These are phyloP conservation scores for Amylocarpus encephaloides DNA, from an alignment of 2,329 filamentous ascomycete genomes.

Conservation along the genomic window DNA sequence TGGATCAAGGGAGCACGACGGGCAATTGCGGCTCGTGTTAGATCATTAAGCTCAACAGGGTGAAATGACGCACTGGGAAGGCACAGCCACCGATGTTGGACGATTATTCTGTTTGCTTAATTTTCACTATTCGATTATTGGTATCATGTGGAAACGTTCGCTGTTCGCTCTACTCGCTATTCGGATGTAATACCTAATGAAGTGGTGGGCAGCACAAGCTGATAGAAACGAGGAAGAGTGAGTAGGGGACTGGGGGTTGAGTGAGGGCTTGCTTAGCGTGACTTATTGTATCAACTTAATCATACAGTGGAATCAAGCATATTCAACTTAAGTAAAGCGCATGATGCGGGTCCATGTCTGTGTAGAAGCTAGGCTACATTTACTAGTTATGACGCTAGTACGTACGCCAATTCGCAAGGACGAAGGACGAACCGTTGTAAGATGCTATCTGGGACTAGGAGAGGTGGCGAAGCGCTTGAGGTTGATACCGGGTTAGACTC, in stretches of 20 bases:
- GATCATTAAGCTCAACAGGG: conserved; percentile 12
- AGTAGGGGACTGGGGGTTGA: not conserved
- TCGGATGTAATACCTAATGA: conserved; percentile 4
- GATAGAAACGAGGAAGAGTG: not conserved
- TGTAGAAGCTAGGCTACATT: too few species aligned
- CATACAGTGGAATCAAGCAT: too few species aligned
- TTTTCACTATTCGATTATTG: conserved; percentile 9
- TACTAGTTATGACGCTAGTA: too few species aligned
- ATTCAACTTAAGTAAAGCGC: too few species aligned
- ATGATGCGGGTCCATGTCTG: too few species aligned
- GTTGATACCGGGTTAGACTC: too few species aligned
- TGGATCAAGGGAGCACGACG: conserved; percentile 27
- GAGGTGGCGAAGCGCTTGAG: too few species aligned
- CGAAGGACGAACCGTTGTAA: too few species aligned
- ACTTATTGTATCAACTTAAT: too few species aligned
- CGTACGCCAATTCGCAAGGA: too few species aligned
- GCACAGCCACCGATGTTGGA: not conserved
- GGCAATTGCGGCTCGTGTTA: conserved; percentile 22
- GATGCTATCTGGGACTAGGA: too few species aligned
- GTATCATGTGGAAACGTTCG: conserved; percentile 2
- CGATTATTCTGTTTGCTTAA: not conserved
- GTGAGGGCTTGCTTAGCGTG: not conserved
- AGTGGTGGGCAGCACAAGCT: conserved; percentile 2
- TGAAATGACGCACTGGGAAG: conserved; percentile 1
- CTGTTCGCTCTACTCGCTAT: conserved; percentile 7